Conservation (phyloP, 768 basidiomycete species). For the Asterophora lycoperdoides region DNA sequence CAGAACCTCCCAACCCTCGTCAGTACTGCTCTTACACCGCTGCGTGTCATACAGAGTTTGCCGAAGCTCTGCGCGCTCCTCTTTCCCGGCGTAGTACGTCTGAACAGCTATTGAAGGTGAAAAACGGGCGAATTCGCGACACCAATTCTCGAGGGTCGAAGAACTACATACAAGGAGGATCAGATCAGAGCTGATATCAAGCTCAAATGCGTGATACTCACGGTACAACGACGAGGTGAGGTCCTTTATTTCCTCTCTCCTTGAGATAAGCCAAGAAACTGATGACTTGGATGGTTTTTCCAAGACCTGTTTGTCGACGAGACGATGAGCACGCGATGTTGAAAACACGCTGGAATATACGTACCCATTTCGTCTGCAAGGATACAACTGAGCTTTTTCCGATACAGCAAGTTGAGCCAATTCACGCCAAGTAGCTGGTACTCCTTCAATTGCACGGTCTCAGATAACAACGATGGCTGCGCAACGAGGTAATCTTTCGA, state of each 20-base stretch:
- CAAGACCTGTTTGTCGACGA: constrained; percentile 60
- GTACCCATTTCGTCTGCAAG: constrained; percentile 99
- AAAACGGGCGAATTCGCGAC: constrained; percentile 91
- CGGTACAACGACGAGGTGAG: constrained; percentile 95
- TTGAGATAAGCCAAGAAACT: constrained; percentile 90
- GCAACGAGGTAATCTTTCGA: constrained; percentile 63
- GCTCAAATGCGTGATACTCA: constrained; percentile 38
- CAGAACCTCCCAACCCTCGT: constrained; percentile 83
- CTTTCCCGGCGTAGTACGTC: constrained; percentile 92
- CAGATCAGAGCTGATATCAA: constrained; percentile 5
- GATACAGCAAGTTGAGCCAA: constrained; percentile 89
- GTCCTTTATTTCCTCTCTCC: constrained; percentile 72
- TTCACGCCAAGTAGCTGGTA: constrained; percentile 98
- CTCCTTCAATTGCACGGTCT: constrained; percentile 81
- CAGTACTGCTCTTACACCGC: constrained; percentile 39
- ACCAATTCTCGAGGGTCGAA: constrained; percentile 98
- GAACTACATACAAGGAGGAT: constrained; percentile 59
- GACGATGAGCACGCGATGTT: constrained; percentile 6
- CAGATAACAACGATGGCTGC: constrained; percentile 68
- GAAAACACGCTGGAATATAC: constrained; percentile 22
- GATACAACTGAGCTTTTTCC: constrained; percentile 82
- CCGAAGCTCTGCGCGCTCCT: constrained; percentile 72
- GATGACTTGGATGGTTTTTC: constrained; percentile 98
- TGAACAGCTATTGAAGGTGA: constrained; percentile 81
- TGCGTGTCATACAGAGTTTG: constrained; percentile 66